Base-by-base conservation (phyloP, 2,329 filamentous ascomycete species). In the Bipolaris bicolor region DNA sequence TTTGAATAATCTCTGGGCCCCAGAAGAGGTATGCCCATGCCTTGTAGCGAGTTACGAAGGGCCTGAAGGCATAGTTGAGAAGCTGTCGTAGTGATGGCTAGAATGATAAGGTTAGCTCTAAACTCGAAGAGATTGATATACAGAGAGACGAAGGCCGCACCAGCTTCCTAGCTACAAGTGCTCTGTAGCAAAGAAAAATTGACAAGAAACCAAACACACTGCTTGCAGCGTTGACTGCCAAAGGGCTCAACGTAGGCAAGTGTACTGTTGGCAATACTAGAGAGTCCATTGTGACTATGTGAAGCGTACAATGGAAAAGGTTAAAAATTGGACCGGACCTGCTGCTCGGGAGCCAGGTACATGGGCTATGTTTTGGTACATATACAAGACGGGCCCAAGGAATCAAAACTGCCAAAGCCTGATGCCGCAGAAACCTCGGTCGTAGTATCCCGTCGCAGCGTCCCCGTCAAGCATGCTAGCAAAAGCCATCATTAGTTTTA, bases 21-120 rank as follows among this genome's bases (percentile, higher is more conserved):
- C 58, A 57, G 22, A 63, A 60, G 20, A 63, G 54, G 47, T 61
- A 63, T 7, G 47, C 33, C 58, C 61, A 63, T 45, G 55, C 50
- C n/a, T 57, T 37, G 24, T 63, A 63, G 7, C 58, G 53, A 13
- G 47, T 59, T 34, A 44, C 20, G 10, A 62, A 39, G n/a, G 57
- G 57, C 5, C 22, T 50, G 41, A 52, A 47, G 15, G 55, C 22
- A 22, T 40, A 39, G n/a, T 29, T 40, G 10, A 62, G 20, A n/a
- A 49, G 34, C 15, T 41, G 45, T 15, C 29, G 34, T 34, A 49
- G 43, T 20, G 52, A 57, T 43, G 53, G 43, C 47, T 57, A 24
- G 15, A 10, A 16, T 13, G 9, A 15, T 13, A 11, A 18, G 2
- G 29, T 57, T 31, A 57, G 37, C 37, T 18, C 43, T 7, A 22